Evolutionary conservation across 495 filamentous ascomycete genomes (phyloP).

Genomic region (Neurospora sp.): DNA sequence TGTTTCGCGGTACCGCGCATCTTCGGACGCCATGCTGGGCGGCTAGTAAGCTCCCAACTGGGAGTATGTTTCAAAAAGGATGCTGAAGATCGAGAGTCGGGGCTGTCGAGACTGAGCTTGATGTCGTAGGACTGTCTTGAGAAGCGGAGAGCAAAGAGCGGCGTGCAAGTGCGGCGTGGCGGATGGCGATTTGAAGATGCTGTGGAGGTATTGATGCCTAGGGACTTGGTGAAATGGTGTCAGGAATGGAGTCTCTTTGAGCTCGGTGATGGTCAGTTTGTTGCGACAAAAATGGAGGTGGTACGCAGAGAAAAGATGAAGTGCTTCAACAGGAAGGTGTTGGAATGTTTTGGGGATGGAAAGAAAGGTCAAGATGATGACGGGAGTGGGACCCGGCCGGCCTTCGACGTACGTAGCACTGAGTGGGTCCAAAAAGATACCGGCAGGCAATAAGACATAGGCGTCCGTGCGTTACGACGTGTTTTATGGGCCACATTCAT

Average conservation of each 20-base stretch:
- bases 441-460: not conserved
- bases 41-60: not conserved
- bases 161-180: not conserved
- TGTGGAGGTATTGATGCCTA: not conserved
- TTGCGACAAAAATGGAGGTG: not conserved
- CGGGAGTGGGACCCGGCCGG: not conserved
- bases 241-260: not conserved
- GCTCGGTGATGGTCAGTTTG: not conserved
- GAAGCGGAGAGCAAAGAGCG: not conserved
- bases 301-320: not conserved
- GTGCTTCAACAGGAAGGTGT: not conserved
- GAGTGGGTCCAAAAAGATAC: not conserved
- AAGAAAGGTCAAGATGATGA: not conserved
- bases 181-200: not conserved
- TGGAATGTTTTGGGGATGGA: not conserved
- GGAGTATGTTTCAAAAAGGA: not conserved
- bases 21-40: slow-evolving; percentile 51
- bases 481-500: not conserved
- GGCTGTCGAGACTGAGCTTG: not conserved
- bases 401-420: not conserved
- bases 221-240: not conserved
- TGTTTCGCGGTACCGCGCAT: slow-evolving; percentile 81
- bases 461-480: not conserved
- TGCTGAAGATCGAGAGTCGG: not conserved
- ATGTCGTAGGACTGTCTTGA: not conserved